A percentile compares a stretch with the other conserved stretches of the same genome.
Conservation (phyloP, 2,329 filamentous ascomycete species). For the Bipolaris cookei region DNA sequence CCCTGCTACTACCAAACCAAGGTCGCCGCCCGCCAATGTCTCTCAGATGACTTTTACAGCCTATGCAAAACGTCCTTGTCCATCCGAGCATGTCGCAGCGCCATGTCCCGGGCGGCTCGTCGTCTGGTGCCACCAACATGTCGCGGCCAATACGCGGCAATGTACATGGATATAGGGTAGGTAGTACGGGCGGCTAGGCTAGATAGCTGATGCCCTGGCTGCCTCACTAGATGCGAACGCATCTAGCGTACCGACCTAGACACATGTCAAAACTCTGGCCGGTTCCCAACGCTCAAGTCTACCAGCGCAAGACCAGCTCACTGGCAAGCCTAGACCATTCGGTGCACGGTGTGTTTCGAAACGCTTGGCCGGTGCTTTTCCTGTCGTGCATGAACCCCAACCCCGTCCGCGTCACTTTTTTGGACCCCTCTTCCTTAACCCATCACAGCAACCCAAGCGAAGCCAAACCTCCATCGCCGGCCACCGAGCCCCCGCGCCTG, state of each 20-base stretch:
- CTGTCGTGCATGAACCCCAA: slow-evolving; percentile 11
- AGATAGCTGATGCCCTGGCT: not conserved
- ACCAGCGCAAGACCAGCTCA: slow-evolving; percentile 5
- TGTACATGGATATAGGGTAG: too few relatives aligned
- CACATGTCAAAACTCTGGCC: not conserved
- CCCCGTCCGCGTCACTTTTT: not conserved
- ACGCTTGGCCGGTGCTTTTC: slow-evolving; percentile 16
- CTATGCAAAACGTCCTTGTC: not conserved
- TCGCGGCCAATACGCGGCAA: not conserved
- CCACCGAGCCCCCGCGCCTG: slow-evolving; percentile 8
- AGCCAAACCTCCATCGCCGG: not conserved
- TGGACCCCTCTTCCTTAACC: not conserved
- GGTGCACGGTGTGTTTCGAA: slow-evolving; percentile 13
- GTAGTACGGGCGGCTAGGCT: not conserved
- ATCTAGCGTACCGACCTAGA: slow-evolving; percentile 2
- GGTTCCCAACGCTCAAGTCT: not conserved
- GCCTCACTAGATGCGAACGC: not conserved
- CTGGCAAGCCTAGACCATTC: slow-evolving; percentile 7
- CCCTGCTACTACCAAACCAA: not conserved
- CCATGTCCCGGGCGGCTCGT: too few relatives aligned
- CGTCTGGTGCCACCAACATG: not conserved
- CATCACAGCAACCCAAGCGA: slow-evolving; percentile 8
- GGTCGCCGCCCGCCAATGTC: slow-evolving; percentile 1
- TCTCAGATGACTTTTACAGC: slow-evolving; percentile 6
- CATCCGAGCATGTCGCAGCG: not conserved